phyloP scores from a whole-genome alignment of 805 yeast species.

The Lipomyces chichibuensis region DNA sequence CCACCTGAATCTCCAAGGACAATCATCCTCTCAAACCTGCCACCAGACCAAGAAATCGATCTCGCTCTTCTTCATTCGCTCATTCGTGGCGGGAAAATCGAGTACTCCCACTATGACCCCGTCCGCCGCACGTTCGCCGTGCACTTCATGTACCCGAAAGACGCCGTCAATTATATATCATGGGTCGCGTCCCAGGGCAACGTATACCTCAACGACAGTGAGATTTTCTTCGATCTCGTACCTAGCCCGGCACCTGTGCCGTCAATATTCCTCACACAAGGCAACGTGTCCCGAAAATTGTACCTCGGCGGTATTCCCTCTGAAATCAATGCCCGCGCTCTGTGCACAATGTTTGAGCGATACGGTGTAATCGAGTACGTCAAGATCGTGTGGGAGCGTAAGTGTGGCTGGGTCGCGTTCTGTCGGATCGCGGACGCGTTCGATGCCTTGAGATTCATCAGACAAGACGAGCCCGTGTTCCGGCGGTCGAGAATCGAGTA shows the following conservation, averaged over 20 bases:
- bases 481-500: slow-evolving; percentile 26
- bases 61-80: slow-evolving; percentile 31
- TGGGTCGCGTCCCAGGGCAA: slow-evolving; percentile 28
- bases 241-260: slow-evolving; percentile 27
- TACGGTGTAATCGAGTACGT: slow-evolving; percentile 33
- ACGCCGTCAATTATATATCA: slow-evolving; percentile 19
- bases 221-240: slow-evolving; percentile 18
- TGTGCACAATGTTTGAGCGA: slow-evolving; percentile 25
- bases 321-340: slow-evolving; percentile 20
- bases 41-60: slow-evolving; percentile 31
- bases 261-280: slow-evolving; percentile 9
- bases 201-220: slow-evolving; percentile 25
- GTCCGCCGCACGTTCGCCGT: slow-evolving; percentile 21
- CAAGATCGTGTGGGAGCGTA: slow-evolving; percentile 32
- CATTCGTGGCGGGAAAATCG: slow-evolving; percentile 31
- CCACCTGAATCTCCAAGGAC: slow-evolving; percentile 14
- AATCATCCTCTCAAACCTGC: slow-evolving; percentile 29
- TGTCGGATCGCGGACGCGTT: slow-evolving; percentile 31
- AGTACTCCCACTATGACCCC: slow-evolving; percentile 30
- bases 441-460: slow-evolving; percentile 27
- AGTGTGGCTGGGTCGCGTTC: slow-evolving; percentile 32
- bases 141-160: slow-evolving; percentile 22
- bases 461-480: slow-evolving; percentile 21
- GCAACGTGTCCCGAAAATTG: slow-evolving; percentile 26
- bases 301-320: slow-evolving; percentile 26